A percentile compares a stretch with the other conserved stretches of the same genome.
Evolutionary conservation across 2,329 filamentous ascomycete species (phyloP).

Genomic region (Chalaropsis ovoidea): DNA sequence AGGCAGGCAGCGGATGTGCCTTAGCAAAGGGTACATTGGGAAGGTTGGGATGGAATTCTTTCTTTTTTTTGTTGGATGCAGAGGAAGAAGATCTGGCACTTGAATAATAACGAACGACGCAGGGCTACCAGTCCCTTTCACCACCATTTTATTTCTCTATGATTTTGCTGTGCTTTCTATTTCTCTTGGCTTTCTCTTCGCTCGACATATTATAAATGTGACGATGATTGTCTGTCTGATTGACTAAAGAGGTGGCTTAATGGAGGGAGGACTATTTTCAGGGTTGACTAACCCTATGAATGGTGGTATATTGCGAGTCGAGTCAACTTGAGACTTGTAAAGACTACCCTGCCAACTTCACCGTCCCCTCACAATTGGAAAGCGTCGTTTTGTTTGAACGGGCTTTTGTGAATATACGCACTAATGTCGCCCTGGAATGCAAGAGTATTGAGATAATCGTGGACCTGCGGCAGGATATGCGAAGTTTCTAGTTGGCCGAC

Average conservation of each 20-base stretch:
- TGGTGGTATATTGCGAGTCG: background rate
- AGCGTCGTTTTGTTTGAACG: constrained; percentile 38
- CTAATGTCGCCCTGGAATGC: constrained; percentile 51
- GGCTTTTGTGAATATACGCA: constrained; percentile 44
- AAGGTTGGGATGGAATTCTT: constrained; percentile 4
- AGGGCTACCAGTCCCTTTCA: constrained; percentile 22
- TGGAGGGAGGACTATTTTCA: too few relatives aligned
- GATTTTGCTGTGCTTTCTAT: background rate
- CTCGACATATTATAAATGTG: background rate
- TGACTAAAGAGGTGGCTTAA: background rate
- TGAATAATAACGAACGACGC: constrained; percentile 13
- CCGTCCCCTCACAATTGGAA: background rate
- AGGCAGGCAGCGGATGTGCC: constrained; percentile 18
- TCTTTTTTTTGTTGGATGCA: constrained; percentile 3
- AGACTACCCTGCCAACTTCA: background rate
- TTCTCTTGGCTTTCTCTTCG: background rate
- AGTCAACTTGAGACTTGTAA: too few relatives aligned
- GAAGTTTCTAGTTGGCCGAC: constrained; percentile 36
- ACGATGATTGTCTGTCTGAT: background rate
- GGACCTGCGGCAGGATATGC: constrained; percentile 47
- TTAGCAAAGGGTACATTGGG: constrained; percentile 16
- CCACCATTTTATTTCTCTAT: too few relatives aligned
- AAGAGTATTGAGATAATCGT: constrained; percentile 51
- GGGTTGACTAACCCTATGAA: background rate
- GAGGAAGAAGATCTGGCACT: constrained; percentile 11